A percentile compares a stretch with the other conserved stretches of the same genome.
phyloP scores from a whole-genome alignment of 176 grass and related monocot species.

The Zizania latifolia region DNA sequence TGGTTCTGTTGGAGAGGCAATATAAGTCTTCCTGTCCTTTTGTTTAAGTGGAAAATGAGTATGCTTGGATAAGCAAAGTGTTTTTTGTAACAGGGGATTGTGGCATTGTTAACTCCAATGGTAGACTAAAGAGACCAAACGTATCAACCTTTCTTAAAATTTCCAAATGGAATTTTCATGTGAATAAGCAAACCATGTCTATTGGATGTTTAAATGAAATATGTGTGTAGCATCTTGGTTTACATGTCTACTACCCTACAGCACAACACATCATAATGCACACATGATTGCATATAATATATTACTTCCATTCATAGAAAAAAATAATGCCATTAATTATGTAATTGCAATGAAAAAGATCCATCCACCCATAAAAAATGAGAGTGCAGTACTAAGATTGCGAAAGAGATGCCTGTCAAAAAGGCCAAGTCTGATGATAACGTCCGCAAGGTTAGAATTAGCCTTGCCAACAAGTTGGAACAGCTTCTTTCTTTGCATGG shows the following conservation, averaged over 20 bases:
- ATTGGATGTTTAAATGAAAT: background rate
- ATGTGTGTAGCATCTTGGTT: background rate
- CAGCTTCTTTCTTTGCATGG: slow-evolving; percentile 92
- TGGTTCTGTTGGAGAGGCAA: background rate
- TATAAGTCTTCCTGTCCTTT: background rate
- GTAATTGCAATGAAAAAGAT: background rate
- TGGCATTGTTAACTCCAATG: slow-evolving; percentile 1
- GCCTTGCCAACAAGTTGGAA: slow-evolving; percentile 98
- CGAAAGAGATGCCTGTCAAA: slow-evolving; percentile 64
- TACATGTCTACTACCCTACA: background rate
- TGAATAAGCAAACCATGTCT: background rate
- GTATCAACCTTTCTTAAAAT: slow-evolving; percentile 19
- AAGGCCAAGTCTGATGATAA: slow-evolving; percentile 89
- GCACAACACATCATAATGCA: background rate
- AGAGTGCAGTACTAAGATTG: background rate
- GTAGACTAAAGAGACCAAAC: background rate
- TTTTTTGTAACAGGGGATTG: background rate
- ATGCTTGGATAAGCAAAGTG: background rate
- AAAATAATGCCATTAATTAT: background rate
- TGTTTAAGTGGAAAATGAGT: background rate
- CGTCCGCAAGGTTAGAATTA: slow-evolving; percentile 87
- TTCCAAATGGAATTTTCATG: background rate
- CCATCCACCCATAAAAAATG: background rate
- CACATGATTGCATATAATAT: background rate
- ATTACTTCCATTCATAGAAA: slow-evolving; percentile 4